Conservation (phyloP, 2,329 filamentous ascomycete species). For the Xylariales sp. region DNA sequence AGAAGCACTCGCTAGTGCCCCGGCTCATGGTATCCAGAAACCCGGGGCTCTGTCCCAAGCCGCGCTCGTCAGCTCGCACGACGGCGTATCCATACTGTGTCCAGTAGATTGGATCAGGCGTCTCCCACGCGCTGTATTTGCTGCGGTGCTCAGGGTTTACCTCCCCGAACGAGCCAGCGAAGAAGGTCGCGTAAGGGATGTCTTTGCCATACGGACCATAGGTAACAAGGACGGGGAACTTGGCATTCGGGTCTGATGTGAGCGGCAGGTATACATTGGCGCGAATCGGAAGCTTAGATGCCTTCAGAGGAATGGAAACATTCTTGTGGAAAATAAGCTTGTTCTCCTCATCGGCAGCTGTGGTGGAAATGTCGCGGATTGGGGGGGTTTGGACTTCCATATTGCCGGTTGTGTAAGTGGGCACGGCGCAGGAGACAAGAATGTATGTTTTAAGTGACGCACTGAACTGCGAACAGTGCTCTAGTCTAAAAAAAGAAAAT, state of each 20-base stretch:
- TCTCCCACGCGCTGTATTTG: constrained; percentile 54
- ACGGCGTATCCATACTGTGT: constrained; percentile 49
- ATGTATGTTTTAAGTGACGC: neutral
- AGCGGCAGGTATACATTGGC: constrained; percentile 35
- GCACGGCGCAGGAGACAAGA: neutral
- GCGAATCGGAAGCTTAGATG: constrained; percentile 24
- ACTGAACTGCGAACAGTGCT: neutral
- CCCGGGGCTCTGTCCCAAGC: constrained; percentile 42
- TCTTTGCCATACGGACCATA: constrained; percentile 75
- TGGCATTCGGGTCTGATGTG: constrained; percentile 17
- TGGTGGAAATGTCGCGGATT: constrained; percentile 14
- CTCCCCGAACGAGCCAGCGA: constrained; percentile 36
- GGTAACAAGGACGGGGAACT: constrained; percentile 60
- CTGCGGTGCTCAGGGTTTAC: constrained; percentile 51
- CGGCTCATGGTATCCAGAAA: constrained; percentile 44
- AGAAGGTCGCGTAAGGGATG: constrained; percentile 53
- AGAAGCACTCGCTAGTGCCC: constrained; percentile 43
- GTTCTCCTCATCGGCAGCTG: constrained; percentile 17
- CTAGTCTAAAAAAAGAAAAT: neutral
- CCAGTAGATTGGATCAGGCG: constrained; percentile 54
- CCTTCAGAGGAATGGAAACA: constrained; percentile 25
- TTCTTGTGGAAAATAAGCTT: constrained; percentile 27
- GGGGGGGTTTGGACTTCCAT: constrained; percentile 16
- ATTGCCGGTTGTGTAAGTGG: neutral
- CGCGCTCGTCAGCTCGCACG: constrained; percentile 48